Evolutionary conservation across 768 basidiomycete species (phyloP).

Genomic region (Naganishia kalamii): DNA sequence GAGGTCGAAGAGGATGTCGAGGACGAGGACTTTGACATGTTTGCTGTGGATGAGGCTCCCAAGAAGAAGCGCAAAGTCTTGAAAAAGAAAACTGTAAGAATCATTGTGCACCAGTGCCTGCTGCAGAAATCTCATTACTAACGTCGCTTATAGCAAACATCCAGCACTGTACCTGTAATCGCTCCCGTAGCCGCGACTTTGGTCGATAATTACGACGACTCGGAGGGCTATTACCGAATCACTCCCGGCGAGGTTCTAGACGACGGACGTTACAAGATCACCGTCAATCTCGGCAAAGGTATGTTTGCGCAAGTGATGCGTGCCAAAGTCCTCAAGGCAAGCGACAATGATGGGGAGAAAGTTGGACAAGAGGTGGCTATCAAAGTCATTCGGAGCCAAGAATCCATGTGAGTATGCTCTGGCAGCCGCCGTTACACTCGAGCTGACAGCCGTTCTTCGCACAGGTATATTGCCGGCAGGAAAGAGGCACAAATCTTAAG

Average conservation of each 20-base stretch:
- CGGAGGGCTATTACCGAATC: slow-evolving; percentile 91
- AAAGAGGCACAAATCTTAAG: slow-evolving; percentile 87
- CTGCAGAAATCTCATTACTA: neutral
- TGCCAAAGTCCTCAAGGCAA: slow-evolving; percentile 65
- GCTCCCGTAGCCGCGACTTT: slow-evolving; percentile 35
- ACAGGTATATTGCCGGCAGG: slow-evolving; percentile 85
- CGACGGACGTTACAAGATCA: slow-evolving; percentile 86
- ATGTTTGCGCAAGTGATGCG: slow-evolving; percentile 98
- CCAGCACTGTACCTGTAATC: slow-evolving; percentile 51
- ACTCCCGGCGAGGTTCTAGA: slow-evolving; percentile 92
- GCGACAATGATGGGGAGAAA: slow-evolving; percentile 49
- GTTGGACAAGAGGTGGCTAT: slow-evolving; percentile 80
- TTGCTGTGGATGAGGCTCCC: slow-evolving; percentile 60
- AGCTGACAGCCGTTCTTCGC: neutral
- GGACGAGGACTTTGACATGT: slow-evolving; percentile 93
- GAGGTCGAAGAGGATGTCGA: slow-evolving; percentile 57
- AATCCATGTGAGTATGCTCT: slow-evolving; percentile 70
- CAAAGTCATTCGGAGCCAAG: slow-evolving; percentile 91
- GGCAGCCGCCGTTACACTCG: neutral
- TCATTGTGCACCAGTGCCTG: neutral
- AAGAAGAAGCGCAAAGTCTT: slow-evolving; percentile 49
- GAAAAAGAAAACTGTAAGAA: slow-evolving; percentile 52
- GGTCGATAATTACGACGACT: slow-evolving; percentile 81
- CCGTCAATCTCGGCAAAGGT: slow-evolving; percentile 89
- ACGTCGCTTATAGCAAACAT: neutral